Base-by-base conservation (phyloP, 169 alveolate genomes). In the Plasmodium sp. region DNA sequence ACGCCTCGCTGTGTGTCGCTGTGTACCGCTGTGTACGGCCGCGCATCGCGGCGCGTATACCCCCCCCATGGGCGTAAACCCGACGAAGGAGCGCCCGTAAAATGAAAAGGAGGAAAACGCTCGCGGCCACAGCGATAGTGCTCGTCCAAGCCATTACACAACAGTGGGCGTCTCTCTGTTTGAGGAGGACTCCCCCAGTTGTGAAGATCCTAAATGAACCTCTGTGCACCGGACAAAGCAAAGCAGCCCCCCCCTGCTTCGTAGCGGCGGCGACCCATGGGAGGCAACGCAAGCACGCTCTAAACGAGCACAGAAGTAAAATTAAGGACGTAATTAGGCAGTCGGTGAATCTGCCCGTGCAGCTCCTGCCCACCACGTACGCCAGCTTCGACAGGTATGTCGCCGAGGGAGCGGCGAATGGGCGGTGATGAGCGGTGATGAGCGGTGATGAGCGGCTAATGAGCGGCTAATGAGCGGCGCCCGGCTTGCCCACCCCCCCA, bases 381-480 rank as follows among this genome's bases (percentile, higher is more conserved):
- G 54, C 81, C 79, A 88, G 94, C 36, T 79, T 88, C 73, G 94
- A 80, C 27, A 88, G 90, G 94, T 88, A 43, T 10, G 41, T 2
- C 45, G 41, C 2, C 45, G 0, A 3, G 14, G 14, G 36, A n/a
- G 33, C 34, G 83, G 51, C 4, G 22, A 5, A 14, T 51, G 62
- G 12, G 22, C 54, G 16, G 54, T 14, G 2, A 4, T 39, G 45
- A 5, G 45, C 45, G 7, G 45, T 7, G 2, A 2, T 39, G 45
- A 39, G 45, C 9, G 45, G 45, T 7, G 2, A 4, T 39, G 45
- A 39, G 45, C 9, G 9, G 45, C 9, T 0, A 39, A 2, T 39
- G 54, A 9, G 16, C 54, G 16, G 16, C 54, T 3, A 43, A 7
- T 43, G 54, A 43, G 54, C 16, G 54, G 22, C 62, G 62, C 62